These are phyloP conservation scores for Wallacemonas sp. DNA, from an alignment of 208 protist genomes.

Conservation along the genomic window DNA sequence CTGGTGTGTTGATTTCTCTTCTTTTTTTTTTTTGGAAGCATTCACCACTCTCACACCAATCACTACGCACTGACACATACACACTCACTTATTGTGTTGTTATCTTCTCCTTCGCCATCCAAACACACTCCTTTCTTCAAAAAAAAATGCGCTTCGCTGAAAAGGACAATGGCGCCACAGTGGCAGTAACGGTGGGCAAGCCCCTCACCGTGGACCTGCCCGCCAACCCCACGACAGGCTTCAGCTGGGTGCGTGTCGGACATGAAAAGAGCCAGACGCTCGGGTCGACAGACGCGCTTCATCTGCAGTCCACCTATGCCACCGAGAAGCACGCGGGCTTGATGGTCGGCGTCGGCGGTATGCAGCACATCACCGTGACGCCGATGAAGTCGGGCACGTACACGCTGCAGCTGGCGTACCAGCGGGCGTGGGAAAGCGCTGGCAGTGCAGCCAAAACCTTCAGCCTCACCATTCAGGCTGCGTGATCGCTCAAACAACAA, in stretches of 20 bases:
- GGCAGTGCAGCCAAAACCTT: constrained; percentile 33
- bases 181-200: constrained; percentile 26
- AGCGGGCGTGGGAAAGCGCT: constrained; percentile 37
- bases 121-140: neutral
- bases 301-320: constrained; percentile 17
- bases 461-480: constrained; percentile 40
- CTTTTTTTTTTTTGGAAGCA: no score
- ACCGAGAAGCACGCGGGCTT: neutral
- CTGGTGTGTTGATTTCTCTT: no score
- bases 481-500: constrained; percentile 11
- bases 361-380: constrained; percentile 42
- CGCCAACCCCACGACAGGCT: constrained; percentile 78
- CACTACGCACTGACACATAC: neutral
- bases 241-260: constrained; percentile 50
- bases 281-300: neutral
- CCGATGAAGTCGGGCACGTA: constrained; percentile 33
- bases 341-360: constrained; percentile 47
- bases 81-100: neutral
- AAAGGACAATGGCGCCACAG: constrained; percentile 24
- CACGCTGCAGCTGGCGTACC: constrained; percentile 51
- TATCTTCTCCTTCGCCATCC: neutral
- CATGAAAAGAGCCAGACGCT: constrained; percentile 8
- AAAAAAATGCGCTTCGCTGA: constrained; percentile 3
- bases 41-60: neutral
- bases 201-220: constrained; percentile 36